Evolutionary conservation across 2,329 filamentous ascomycete genomes (phyloP).

Genomic region (Trichoderma guizhouense): DNA sequence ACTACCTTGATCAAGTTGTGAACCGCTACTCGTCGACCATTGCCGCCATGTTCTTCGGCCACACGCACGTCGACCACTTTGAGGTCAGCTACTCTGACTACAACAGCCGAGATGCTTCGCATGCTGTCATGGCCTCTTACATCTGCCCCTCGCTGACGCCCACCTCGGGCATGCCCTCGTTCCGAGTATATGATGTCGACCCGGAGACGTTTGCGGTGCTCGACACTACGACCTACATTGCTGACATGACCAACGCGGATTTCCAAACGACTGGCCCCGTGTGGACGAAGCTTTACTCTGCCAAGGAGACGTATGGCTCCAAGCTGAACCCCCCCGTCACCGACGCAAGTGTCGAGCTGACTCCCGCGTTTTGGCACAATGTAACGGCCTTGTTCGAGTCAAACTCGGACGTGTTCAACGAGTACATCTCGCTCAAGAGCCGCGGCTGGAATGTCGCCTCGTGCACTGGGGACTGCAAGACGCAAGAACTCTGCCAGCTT

Average conservation of each 20-base stretch:
- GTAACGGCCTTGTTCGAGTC: slow-evolving; percentile 48
- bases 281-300: slow-evolving; percentile 57
- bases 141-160: slow-evolving; percentile 54
- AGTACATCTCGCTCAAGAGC: slow-evolving; percentile 46
- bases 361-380: slow-evolving; percentile 58
- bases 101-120: slow-evolving; percentile 36
- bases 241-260: slow-evolving; percentile 45
- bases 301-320: slow-evolving; percentile 50
- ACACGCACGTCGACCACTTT: slow-evolving; percentile 57
- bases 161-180: slow-evolving; percentile 53
- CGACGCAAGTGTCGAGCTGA: slow-evolving; percentile 43
- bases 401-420: slow-evolving; percentile 42
- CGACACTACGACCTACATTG: slow-evolving; percentile 52
- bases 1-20: slow-evolving; percentile 52
- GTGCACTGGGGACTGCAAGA: slow-evolving; percentile 44
- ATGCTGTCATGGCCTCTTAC: slow-evolving; percentile 50
- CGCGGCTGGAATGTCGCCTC: slow-evolving; percentile 42
- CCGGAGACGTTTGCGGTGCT: slow-evolving; percentile 54
- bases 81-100: slow-evolving; percentile 53
- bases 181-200: slow-evolving; percentile 58
- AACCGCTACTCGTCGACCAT: slow-evolving; percentile 53
- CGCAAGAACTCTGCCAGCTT: slow-evolving; percentile 49
- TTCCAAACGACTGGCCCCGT: slow-evolving; percentile 45
- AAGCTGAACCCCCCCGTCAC: slow-evolving; percentile 41
- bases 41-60: slow-evolving; percentile 54